Percentiles rank a stretch among this genome's conserved stretches.
Conservation (phyloP, 345 rosid genomes). For the Populus deltoides region DNA sequence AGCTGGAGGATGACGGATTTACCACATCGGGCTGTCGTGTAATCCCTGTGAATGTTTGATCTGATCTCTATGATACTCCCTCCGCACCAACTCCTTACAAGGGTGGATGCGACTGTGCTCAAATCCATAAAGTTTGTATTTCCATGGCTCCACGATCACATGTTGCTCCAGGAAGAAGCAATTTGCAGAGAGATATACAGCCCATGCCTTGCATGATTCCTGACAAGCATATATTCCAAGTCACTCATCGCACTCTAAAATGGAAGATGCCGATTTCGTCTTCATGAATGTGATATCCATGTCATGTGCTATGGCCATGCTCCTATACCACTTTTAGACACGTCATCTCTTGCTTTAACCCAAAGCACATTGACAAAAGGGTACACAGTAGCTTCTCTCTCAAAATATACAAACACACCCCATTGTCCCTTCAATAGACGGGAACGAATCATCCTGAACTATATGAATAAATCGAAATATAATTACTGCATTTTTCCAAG, state of each 20-base stretch:
- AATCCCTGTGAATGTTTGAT: background rate
- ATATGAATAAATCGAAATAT: background rate
- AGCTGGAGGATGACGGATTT: background rate
- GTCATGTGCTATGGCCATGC: background rate
- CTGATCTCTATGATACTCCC: background rate
- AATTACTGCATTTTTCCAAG: background rate
- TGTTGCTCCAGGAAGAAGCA: background rate
- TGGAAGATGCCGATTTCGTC: background rate
- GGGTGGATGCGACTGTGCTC: background rate
- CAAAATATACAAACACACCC: too few relatives aligned
- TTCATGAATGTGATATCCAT: background rate
- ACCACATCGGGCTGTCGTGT: background rate
- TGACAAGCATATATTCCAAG: background rate
- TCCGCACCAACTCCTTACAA: background rate
- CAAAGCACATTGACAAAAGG: background rate
- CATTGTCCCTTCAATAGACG: background rate
- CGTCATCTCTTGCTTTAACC: background rate
- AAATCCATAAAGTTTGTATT: background rate
- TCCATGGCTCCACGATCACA: background rate
- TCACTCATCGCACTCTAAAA: background rate
- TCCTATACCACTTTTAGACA: background rate
- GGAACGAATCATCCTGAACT: background rate
- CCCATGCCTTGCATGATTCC: slow-evolving; percentile 8
- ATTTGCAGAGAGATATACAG: background rate
- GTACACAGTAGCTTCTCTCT: background rate